These are phyloP conservation scores for Marchantia paleacea DNA, from an alignment of 225 moss, liverwort and hornwort genomes.

Conservation along the genomic window DNA sequence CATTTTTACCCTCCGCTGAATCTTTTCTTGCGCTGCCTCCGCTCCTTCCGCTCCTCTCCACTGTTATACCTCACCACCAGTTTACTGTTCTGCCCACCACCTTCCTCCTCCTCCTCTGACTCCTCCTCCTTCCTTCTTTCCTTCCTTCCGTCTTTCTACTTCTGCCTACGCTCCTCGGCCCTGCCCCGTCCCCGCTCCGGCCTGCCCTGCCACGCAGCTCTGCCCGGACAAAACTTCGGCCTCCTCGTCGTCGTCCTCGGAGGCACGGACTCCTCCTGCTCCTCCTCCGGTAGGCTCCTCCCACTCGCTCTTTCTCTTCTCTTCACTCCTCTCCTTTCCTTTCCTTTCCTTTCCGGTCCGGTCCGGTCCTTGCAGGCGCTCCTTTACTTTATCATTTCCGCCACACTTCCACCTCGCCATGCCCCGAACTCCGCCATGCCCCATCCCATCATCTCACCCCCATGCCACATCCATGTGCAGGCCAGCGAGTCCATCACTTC, in stretches of 20 bases:
- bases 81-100: conserved; percentile 8
- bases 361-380: neutral
- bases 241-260: no score
- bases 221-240: no score
- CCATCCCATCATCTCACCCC: neutral
- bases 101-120: neutral
- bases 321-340: no score
- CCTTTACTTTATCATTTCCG: neutral
- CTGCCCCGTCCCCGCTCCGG: no score
- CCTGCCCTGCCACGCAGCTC: no score
- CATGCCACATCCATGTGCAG: neutral
- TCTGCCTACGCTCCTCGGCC: no score
- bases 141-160: neutral
- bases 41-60: neutral
- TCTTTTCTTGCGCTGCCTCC: neutral
- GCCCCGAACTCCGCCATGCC: conserved; percentile 5
- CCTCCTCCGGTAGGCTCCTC: no score
- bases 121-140: neutral
- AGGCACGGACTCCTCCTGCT: no score
- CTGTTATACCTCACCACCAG: neutral
- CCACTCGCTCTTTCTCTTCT: no score
- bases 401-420: neutral
- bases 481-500: neutral
- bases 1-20: conserved; percentile 12
- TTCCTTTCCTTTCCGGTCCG: no score